Percentiles rank a stretch among this genome's conserved stretches.
Evolutionary conservation across 257 asterid species (phyloP).

Genomic region (Solanum appendiculatum): DNA sequence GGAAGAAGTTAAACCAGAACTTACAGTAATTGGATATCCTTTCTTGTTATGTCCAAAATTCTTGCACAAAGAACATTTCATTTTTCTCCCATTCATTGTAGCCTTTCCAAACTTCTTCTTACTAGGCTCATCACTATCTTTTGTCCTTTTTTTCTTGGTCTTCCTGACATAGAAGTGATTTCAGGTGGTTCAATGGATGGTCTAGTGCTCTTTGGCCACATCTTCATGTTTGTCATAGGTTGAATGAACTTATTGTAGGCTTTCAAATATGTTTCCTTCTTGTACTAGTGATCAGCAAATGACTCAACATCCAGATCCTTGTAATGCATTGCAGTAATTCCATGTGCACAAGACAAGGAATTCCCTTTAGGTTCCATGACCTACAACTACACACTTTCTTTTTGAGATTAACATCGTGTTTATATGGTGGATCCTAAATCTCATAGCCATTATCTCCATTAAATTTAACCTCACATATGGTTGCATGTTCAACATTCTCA

Average conservation of each 20-base stretch:
- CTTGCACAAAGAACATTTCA: not conserved
- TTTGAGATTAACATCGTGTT: not conserved
- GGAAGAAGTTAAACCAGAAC: not conserved
- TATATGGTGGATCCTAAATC: not conserved
- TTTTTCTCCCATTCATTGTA: not conserved
- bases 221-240: not conserved
- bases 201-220: not conserved
- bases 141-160: not conserved
- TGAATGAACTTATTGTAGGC: not conserved
- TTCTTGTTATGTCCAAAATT: not conserved
- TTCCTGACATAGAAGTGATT: not conserved
- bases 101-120: not conserved
- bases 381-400: not conserved
- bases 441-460: not conserved
- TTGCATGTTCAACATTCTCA: not conserved
- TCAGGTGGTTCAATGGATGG: not conserved
- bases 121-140: not conserved
- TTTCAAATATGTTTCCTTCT: not conserved
- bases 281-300: not conserved
- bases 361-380: not conserved
- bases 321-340: not conserved
- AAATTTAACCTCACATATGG: not conserved
- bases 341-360: not conserved
- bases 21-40: not conserved
- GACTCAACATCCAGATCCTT: not conserved